A percentile compares a stretch with the other conserved stretches of the same genome.
Conservation (phyloP, 768 basidiomycete genomes). For the Russula dissimulans region DNA sequence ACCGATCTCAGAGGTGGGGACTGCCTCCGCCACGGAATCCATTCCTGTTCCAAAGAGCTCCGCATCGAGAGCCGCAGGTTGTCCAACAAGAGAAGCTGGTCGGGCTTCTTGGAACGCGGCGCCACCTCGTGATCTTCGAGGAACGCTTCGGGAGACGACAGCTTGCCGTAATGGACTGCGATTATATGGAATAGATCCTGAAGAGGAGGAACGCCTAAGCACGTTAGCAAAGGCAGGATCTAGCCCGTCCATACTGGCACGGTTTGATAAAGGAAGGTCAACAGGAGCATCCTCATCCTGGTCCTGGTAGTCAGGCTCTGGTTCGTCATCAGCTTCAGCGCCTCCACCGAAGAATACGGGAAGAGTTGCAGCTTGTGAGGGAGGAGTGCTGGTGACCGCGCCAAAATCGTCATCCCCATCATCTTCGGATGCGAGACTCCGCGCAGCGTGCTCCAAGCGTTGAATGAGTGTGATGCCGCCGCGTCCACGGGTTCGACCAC, state of each 20-base stretch:
- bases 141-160: conserved; percentile 40
- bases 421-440: conserved; percentile 14
- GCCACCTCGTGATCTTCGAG: conserved; percentile 54
- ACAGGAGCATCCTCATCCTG: conserved; percentile 28
- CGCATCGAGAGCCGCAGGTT: conserved; percentile 62
- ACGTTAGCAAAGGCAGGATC: conserved; percentile 79
- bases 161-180: conserved; percentile 57
- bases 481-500: conserved; percentile 15
- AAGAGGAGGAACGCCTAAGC: conserved; percentile 45
- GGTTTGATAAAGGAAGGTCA: conserved; percentile 40
- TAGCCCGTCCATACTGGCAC: conserved; percentile 76
- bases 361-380: conserved; percentile 5
- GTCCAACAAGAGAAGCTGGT: conserved; percentile 60
- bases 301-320: conserved; percentile 22
- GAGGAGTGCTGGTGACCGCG: conserved; percentile 14
- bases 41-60: conserved; percentile 46
- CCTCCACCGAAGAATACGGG: conserved; percentile 15
- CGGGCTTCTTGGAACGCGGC: conserved; percentile 61
- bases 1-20: conserved; percentile 49
- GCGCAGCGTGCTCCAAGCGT: conserved; percentile 18
- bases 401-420: conserved; percentile 20
- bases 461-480: conserved; percentile 18
- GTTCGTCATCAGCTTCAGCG: conserved; percentile 27
- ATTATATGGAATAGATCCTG: conserved; percentile 34
- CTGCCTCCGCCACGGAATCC: conserved; percentile 34